Evolutionary conservation across 768 basidiomycete genomes (phyloP).

Genomic region (Arthromyces matolae): DNA sequence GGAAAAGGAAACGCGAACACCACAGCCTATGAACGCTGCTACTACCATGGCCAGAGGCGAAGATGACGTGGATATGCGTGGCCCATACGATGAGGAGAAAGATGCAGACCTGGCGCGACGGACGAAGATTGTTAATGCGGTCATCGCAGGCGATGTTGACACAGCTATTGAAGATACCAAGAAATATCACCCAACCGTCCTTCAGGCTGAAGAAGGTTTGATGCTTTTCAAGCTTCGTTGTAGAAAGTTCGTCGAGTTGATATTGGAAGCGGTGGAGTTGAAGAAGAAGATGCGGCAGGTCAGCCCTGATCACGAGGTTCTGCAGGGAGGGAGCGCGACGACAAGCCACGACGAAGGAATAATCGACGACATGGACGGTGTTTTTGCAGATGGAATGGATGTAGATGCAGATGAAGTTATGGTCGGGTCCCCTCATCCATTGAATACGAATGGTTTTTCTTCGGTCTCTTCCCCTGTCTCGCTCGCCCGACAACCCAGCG

Average conservation of each 20-base stretch:
- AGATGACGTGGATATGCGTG: constrained; percentile 48
- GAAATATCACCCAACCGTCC: constrained; percentile 56
- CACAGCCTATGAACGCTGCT: constrained; percentile 12
- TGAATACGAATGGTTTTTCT: constrained; percentile 25
- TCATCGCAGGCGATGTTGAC: constrained; percentile 69
- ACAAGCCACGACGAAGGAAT: constrained; percentile 28
- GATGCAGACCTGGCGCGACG: constrained; percentile 50
- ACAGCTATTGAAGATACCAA: constrained; percentile 55
- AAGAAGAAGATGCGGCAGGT: constrained; percentile 62
- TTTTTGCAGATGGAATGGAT: constrained; percentile 48
- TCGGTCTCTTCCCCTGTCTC: no score
- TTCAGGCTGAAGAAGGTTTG: constrained; percentile 64
- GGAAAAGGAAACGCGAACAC: constrained; percentile 11
- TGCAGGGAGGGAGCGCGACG: not conserved
- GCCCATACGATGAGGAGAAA: constrained; percentile 17
- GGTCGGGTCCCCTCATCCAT: constrained; percentile 12
- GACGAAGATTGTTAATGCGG: constrained; percentile 66
- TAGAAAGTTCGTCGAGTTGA: constrained; percentile 81
- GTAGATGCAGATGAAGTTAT: constrained; percentile 42
- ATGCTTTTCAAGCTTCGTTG: constrained; percentile 81
- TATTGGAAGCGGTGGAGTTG: constrained; percentile 66
- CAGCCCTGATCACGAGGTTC: constrained; percentile 9
- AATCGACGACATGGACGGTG: constrained; percentile 37
- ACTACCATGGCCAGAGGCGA: constrained; percentile 6
- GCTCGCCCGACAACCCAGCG: constrained; percentile 3